phyloP scores from a whole-genome alignment of 306 rosid genomes.

The Fragaria iinumae region DNA sequence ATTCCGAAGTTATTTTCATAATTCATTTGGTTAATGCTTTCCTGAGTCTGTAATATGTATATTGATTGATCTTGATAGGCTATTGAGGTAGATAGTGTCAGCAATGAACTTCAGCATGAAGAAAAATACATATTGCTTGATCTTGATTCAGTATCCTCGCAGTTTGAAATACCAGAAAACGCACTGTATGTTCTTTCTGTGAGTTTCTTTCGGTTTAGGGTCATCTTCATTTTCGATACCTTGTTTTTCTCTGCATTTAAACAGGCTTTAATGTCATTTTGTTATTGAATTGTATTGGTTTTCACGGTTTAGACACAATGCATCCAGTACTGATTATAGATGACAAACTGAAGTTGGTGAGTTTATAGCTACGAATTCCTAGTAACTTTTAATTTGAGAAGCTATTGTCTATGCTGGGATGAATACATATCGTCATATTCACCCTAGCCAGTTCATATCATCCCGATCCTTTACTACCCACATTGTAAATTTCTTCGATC shows the following conservation, averaged over 20 bases:
- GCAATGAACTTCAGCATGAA: not conserved
- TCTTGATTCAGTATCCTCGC: not conserved
- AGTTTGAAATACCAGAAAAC: not conserved
- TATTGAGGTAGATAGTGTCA: not conserved
- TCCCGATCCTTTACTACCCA: conserved; percentile 14
- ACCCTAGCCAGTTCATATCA: not conserved
- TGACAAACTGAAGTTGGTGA: not conserved
- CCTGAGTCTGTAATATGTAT: not conserved
- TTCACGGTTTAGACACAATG: not conserved
- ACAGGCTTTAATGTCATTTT: not conserved
- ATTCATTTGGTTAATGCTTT: not conserved
- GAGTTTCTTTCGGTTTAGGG: not conserved
- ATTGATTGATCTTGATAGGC: not conserved
- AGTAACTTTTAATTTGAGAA: not conserved
- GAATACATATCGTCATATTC: not conserved
- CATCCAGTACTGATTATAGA: not conserved
- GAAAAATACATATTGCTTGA: not conserved
- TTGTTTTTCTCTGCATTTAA: not conserved
- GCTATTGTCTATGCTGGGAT: not conserved
- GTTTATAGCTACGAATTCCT: not conserved
- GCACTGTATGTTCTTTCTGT: not conserved
- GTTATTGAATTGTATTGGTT: not conserved
- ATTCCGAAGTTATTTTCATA: not conserved
- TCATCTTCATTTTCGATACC: not conserved
- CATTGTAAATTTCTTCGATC: conserved; percentile 43